Evolutionary conservation across 495 filamentous ascomycete species (phyloP).

Genomic region (Neurospora sp.): DNA sequence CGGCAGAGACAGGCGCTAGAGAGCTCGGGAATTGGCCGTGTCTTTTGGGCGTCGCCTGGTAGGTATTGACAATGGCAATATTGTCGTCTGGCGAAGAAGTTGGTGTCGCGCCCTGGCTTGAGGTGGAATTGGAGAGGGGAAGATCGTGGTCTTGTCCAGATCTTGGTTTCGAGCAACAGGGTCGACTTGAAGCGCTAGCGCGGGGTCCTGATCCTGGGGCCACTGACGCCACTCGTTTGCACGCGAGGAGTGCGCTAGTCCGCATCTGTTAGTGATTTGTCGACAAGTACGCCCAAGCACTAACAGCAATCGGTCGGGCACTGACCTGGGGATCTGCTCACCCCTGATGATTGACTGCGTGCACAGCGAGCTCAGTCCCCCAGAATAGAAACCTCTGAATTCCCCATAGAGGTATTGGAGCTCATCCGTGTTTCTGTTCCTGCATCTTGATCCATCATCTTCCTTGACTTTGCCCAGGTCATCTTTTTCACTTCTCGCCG

Average conservation of each 20-base stretch:
- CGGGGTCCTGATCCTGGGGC: conserved; percentile 13
- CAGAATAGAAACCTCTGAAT: background rate
- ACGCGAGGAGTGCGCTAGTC: background rate
- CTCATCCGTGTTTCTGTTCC: background rate
- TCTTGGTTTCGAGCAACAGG: background rate
- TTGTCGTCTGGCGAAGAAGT: background rate
- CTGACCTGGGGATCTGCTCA: background rate
- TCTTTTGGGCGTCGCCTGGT: background rate
- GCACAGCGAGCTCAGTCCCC: background rate
- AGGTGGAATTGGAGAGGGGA: background rate
- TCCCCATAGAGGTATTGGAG: background rate
- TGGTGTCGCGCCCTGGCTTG: background rate
- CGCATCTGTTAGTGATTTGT: conserved; percentile 3
- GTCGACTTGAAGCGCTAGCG: conserved; percentile 14
- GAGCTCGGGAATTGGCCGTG: background rate
- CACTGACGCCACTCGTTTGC: conserved; percentile 16
- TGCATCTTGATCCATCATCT: background rate
- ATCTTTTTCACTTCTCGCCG: background rate
- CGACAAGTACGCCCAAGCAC: background rate
- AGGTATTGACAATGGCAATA: background rate
- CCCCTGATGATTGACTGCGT: background rate
- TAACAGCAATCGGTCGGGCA: conserved; percentile 6
- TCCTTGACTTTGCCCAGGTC: background rate
- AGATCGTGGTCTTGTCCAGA: background rate
- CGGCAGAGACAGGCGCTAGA: background rate